Evolutionary conservation across 352 stramenopile genomes (phyloP).

Genomic region (Achlya hypogyna): DNA sequence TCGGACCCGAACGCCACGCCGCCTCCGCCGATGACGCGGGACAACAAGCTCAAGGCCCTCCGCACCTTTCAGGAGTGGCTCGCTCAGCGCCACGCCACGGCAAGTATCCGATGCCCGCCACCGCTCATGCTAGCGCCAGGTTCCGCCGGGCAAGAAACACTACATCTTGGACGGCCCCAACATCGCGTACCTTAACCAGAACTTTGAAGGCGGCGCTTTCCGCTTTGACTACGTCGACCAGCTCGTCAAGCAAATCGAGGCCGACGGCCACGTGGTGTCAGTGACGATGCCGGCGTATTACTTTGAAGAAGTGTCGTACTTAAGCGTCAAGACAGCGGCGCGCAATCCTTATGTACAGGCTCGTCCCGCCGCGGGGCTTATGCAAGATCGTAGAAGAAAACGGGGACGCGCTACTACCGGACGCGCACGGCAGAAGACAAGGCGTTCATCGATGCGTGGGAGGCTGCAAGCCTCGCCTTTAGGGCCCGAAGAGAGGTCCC

Average conservation of each 20-base stretch:
- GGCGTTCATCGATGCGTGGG: constrained; percentile 54
- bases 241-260: constrained; percentile 77
- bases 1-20: not conserved
- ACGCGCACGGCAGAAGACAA: constrained; percentile 45
- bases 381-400: constrained; percentile 31
- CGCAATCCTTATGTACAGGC: constrained; percentile 14
- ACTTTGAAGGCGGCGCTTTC: constrained; percentile 87
- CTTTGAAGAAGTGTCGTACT: constrained; percentile 28
- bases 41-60: constrained; percentile 43
- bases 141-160: constrained; percentile 33
- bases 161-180: constrained; percentile 96
- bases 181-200: constrained; percentile 96
- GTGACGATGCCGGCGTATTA: constrained; percentile 54
- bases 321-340: constrained; percentile 51
- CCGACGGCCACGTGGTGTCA: constrained; percentile 62
- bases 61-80: constrained; percentile 62
- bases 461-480: constrained; percentile 80
- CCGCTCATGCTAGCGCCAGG: not conserved
- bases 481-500: constrained; percentile 76
- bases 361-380: constrained; percentile 37
- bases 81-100: constrained; percentile 26
- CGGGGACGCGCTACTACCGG: constrained; percentile 43
- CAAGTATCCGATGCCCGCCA: not conserved
- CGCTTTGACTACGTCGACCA: constrained; percentile 94
- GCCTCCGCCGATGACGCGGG: not conserved